A percentile compares a stretch with the other conserved stretches of the same genome.
These are phyloP conservation scores for Leccinum pallidistipes DNA, from an alignment of 1,284 basidiomycete genomes.

Conservation along the genomic window DNA sequence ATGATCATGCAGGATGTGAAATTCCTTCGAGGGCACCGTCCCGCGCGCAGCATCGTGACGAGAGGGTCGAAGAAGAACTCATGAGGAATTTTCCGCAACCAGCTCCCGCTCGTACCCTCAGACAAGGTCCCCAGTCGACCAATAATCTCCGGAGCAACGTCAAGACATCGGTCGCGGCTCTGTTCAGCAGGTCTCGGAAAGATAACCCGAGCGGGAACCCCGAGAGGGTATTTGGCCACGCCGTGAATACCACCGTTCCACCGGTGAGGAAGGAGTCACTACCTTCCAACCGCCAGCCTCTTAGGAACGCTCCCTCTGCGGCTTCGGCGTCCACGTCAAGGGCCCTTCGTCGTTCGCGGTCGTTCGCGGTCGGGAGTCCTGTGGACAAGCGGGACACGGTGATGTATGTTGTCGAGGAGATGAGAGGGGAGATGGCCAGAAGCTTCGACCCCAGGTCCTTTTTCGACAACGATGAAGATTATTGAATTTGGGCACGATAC, in stretches of 20 bases:
- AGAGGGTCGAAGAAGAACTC: not conserved
- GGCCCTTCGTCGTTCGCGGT: conserved; percentile 29
- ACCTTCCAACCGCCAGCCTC: not conserved
- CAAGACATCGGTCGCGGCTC: conserved; percentile 3
- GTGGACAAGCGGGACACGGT: conserved; percentile 8
- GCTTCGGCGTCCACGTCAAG: not conserved
- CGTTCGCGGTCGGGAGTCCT: conserved; percentile 17
- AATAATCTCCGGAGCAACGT: conserved; percentile 7
- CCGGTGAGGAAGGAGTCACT: conserved; percentile 21
- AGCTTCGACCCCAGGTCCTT: conserved; percentile 18
- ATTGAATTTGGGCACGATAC: conserved; percentile 4
- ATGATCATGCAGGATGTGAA: conserved; percentile 5
- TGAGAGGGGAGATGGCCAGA: conserved; percentile 21
- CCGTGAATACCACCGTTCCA: conserved; percentile 6
- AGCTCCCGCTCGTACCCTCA: conserved; percentile 7
- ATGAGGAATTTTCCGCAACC: conserved; percentile 13
- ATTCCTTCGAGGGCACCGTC: not conserved
- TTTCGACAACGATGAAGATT: conserved; percentile 19
- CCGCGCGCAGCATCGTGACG: not conserved
- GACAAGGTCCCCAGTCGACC: conserved; percentile 8
- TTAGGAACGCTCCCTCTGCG: not conserved
- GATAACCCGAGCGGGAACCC: not conserved
- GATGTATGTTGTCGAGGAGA: conserved; percentile 17
- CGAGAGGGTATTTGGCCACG: conserved; percentile 18
- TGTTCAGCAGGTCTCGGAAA: conserved; percentile 12